These are phyloP conservation scores for Wickerhamomyces sydowiorum DNA, from an alignment of 805 yeast genomes.

Conservation along the genomic window DNA sequence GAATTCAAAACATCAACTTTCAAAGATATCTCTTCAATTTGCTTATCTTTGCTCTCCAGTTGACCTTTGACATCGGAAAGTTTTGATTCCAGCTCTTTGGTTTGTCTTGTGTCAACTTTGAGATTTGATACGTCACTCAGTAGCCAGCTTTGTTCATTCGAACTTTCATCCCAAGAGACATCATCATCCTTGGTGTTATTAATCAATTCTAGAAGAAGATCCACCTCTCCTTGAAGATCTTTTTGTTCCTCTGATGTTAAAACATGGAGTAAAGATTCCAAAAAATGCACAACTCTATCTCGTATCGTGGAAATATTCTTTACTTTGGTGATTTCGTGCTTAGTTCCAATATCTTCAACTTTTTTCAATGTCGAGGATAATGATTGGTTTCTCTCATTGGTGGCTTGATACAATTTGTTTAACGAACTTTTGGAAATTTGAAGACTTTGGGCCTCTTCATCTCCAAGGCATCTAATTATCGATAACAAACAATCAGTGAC, in stretches of 20 bases:
- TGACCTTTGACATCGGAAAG: constrained; percentile 1
- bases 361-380: not conserved
- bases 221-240: not conserved
- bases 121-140: not conserved
- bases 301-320: not conserved
- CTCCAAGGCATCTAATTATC: not conserved
- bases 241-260: not conserved
- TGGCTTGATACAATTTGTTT: not conserved
- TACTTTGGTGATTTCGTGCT: constrained; percentile 2
- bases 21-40: constrained; percentile 37
- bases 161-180: not conserved
- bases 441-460: constrained; percentile 2
- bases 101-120: not conserved
- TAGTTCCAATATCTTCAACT: not conserved
- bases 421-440: not conserved
- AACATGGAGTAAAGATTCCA: not conserved
- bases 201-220: not conserved
- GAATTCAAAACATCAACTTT: constrained; percentile 40
- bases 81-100: not conserved
- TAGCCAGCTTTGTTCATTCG: not conserved
- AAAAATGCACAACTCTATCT: not conserved
- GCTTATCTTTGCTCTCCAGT: constrained; percentile 6
- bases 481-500: too few species aligned
- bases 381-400: not conserved
- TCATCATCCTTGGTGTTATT: not conserved